Percentiles rank a stretch among this genome's conserved stretches.
Evolutionary conservation across 2,329 filamentous ascomycete species (phyloP).

Genomic region (Ophiocordyceps unilateralis): DNA sequence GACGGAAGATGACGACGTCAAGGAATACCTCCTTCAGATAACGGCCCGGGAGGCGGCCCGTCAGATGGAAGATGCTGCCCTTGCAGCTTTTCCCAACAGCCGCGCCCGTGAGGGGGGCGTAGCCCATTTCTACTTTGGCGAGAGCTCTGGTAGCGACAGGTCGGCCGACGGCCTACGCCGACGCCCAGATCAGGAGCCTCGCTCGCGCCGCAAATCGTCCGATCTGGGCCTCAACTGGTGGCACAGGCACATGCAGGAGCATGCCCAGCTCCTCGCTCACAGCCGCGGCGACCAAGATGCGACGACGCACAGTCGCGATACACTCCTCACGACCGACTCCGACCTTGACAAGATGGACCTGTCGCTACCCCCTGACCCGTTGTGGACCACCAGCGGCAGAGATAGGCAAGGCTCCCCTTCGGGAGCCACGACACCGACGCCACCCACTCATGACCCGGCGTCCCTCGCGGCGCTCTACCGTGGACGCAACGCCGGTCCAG

Average conservation of each 20-base stretch:
- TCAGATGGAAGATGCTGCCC: constrained; percentile 59
- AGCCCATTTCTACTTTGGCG: constrained; percentile 51
- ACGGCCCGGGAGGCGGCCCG: constrained; percentile 66
- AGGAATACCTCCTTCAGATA: constrained; percentile 61
- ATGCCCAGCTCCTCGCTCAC: constrained; percentile 47
- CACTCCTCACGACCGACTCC: constrained; percentile 19
- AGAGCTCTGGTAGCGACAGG: constrained; percentile 42
- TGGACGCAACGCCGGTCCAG: constrained; percentile 11
- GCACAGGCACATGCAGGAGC: constrained; percentile 63
- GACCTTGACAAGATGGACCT: constrained; percentile 26
- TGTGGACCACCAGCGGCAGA: constrained; percentile 23
- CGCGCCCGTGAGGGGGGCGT: constrained; percentile 51
- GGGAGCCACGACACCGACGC: constrained; percentile 9
- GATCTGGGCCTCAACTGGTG: constrained; percentile 53
- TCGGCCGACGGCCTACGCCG: no score
- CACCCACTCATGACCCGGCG: constrained; percentile 7
- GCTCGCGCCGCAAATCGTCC: constrained; percentile 39
- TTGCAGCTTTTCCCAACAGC: constrained; percentile 62
- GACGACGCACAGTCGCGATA: constrained; percentile 7
- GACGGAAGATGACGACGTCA: constrained; percentile 58
- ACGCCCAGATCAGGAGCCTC: constrained; percentile 18
- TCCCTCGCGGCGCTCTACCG: constrained; percentile 1
- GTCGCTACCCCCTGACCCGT: constrained; percentile 19
- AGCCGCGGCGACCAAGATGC: constrained; percentile 20
- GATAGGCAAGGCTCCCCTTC: no score